phyloP scores from a whole-genome alignment of 108 stramenopile species.

The Discostella pseudostelligera region DNA sequence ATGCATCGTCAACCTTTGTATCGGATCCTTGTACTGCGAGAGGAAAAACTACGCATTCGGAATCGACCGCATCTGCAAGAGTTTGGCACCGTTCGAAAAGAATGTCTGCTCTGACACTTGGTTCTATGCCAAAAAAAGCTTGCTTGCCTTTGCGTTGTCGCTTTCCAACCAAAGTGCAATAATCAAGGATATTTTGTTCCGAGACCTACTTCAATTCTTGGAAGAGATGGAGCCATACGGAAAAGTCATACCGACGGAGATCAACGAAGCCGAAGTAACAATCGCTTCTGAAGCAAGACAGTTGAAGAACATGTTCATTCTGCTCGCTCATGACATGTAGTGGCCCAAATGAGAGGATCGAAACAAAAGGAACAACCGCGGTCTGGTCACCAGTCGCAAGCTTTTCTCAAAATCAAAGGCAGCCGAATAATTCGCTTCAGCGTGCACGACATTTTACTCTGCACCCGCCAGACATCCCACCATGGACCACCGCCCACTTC shows the following conservation, averaged over 20 bases:
- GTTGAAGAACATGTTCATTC: constrained; percentile 33
- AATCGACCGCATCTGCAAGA: constrained; percentile 74
- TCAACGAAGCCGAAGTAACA: background rate
- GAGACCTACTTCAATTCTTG: constrained; percentile 72
- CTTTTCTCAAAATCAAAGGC: constrained; percentile 15
- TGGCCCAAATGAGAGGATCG: no score
- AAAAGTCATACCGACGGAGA: constrained; percentile 15
- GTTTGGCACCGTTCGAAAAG: constrained; percentile 79
- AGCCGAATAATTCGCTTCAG: constrained; percentile 22
- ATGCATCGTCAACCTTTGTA: constrained; percentile 89
- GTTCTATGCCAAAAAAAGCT: constrained; percentile 85
- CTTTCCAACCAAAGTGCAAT: constrained; percentile 73
- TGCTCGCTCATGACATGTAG: no score
- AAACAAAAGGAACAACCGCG: no score
- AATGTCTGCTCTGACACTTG: constrained; percentile 69
- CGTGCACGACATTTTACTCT: constrained; percentile 20
- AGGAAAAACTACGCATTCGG: constrained; percentile 90
- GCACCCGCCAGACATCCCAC: constrained; percentile 31
- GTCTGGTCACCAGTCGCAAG: no score
- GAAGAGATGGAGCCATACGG: constrained; percentile 37
- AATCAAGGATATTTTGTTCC: constrained; percentile 65
- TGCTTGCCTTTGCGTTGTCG: constrained; percentile 75
- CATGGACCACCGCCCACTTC: constrained; percentile 49
- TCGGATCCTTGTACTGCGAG: constrained; percentile 89
- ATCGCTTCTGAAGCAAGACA: constrained; percentile 30